phyloP scores from a whole-genome alignment of 345 rosid genomes.

The Citropsis articulata region DNA sequence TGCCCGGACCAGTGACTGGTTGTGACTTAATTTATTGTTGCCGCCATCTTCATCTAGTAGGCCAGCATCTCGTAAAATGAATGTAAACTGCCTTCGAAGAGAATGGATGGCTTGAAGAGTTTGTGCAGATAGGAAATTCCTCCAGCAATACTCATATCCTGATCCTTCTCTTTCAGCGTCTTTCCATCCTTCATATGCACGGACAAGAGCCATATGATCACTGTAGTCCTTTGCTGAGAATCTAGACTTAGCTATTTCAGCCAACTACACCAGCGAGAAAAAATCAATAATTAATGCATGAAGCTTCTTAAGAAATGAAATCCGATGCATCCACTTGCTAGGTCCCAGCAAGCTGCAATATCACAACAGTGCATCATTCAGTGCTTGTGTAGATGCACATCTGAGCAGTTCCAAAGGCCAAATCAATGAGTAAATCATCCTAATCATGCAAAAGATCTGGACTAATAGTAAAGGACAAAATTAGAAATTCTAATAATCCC shows the following conservation, averaged over 20 bases:
- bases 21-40: constrained; percentile 89
- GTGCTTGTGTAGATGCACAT: not conserved
- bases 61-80: constrained; percentile 83
- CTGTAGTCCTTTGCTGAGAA: constrained; percentile 98
- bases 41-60: constrained; percentile 36
- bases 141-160: constrained; percentile 95
- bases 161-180: constrained; percentile 95
- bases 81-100: constrained; percentile 83
- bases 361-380: not conserved
- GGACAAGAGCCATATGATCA: constrained; percentile 98
- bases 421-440: not conserved
- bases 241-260: constrained; percentile 92
- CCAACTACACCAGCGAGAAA: constrained; percentile 51
- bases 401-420: not conserved
- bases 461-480: not conserved
- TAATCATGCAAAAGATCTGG: not conserved
- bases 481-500: not conserved
- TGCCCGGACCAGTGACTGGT: constrained; percentile 88
- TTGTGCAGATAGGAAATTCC: constrained; percentile 92
- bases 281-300: constrained; percentile 10
- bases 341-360: not conserved
- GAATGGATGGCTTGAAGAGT: constrained; percentile 97
- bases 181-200: constrained; percentile 99
- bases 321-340: not conserved
- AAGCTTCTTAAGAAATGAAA: not conserved